Evolutionary conservation across 1,284 basidiomycete species (phyloP), one percentile per base, ranked within the genome.

Genomic region (Polyporus tsugae): DNA sequence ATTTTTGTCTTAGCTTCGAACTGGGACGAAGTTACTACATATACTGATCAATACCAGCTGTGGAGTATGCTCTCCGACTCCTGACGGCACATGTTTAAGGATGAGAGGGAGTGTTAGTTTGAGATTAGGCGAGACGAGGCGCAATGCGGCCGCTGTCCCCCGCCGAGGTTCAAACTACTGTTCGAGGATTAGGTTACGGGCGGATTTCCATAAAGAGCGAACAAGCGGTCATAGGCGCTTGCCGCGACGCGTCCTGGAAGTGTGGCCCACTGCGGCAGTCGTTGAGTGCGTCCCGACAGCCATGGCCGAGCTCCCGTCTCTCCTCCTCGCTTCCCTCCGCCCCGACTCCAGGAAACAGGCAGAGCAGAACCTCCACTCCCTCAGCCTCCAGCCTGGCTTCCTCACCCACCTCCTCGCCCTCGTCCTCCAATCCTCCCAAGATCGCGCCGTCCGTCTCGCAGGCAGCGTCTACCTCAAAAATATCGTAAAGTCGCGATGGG

Each of bases 401-500:
- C 85, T 96, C 17, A 82, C 87, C 0, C 85, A 89, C 76, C 85
- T 95, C 41, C 87, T 96, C 38, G 80, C 83, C 57, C 88, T 97
- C 70, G 88, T 95, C 66, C 87, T 96, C 70, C 86, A 93, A 74
- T 78, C 84, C 44, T 81, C 88, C 1, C 87, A 91, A 75, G 88
- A 92, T 78, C 88, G 89, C 69, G 82, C 92, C 1, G 87, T 94
- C 44, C 84, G 95, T 74, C 89, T 96, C 67, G 89, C 95, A 2
- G 96, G 89, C 1, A 91, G 92, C 67, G 90, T 97, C 58, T 96
- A 93, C 81, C 89, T 97, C 72, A 98, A 97, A 83, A 97, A 97
- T 78, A 86, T 91, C 29, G 87, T 95, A 64, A 95, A 93, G 79
- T 83, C 89, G 52, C 87, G 91, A 80, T 98, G 96, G 96, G 91